Evolutionary conservation across 345 rosid species (phyloP).

Genomic region (Chamaenerion angustifolium): DNA sequence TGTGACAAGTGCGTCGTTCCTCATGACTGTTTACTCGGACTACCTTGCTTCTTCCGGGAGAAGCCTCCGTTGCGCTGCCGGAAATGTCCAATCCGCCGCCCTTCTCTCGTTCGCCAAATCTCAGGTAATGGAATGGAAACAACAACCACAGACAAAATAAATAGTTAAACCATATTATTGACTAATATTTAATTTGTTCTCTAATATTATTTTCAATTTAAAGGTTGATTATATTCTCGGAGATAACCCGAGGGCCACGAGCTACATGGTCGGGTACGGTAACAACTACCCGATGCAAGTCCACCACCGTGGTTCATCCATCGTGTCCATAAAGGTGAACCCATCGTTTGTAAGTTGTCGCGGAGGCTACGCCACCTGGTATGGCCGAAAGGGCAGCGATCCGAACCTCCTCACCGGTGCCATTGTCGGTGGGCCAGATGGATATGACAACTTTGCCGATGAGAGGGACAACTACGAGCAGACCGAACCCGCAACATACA

Average conservation of each 20-base stretch:
- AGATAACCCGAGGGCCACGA: slow-evolving; percentile 93
- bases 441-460: slow-evolving; percentile 83
- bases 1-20: slow-evolving; percentile 20
- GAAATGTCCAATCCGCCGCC: slow-evolving; percentile 39
- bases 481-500: slow-evolving; percentile 97
- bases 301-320: slow-evolving; percentile 90
- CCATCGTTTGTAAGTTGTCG: slow-evolving; percentile 68
- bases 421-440: slow-evolving; percentile 92
- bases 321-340: slow-evolving; percentile 63
- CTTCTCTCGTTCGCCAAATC: slow-evolving; percentile 78
- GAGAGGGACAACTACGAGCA: slow-evolving; percentile 89
- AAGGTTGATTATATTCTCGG: slow-evolving; percentile 95
- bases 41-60: slow-evolving; percentile 58
- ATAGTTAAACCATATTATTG: too few relatives aligned
- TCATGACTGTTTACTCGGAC: slow-evolving; percentile 27
- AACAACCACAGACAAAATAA: too few relatives aligned
- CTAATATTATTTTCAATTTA: background rate
- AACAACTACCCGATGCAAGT: slow-evolving; percentile 79
- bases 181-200: too few relatives aligned
- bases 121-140: too few relatives aligned
- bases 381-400: slow-evolving; percentile 51
- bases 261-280: slow-evolving; percentile 98
- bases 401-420: slow-evolving; percentile 89
- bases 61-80: slow-evolving; percentile 50
- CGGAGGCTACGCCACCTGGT: slow-evolving; percentile 94